Conservation (phyloP, 805 yeast species). For the Wickerhamiella slavikovae region DNA sequence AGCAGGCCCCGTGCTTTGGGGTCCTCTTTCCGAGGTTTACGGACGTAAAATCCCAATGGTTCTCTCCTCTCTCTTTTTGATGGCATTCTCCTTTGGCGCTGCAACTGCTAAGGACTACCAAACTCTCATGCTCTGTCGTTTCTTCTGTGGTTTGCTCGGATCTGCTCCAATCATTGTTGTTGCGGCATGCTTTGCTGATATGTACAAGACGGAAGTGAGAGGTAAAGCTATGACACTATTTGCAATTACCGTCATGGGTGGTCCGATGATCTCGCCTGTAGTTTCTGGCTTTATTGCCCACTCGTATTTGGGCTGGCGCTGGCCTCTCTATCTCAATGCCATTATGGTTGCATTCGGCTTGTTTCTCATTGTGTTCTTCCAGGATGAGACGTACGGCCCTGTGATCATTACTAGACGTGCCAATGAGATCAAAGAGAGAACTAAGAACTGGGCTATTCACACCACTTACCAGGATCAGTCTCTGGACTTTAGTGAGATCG, state of each 20-base stretch:
- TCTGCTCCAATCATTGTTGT: slow-evolving; percentile 73
- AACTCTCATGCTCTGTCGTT: slow-evolving; percentile 48
- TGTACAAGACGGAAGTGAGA: slow-evolving; percentile 42
- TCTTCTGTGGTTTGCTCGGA: slow-evolving; percentile 64
- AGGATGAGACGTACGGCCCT: slow-evolving; percentile 56
- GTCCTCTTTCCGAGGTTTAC: slow-evolving; percentile 62
- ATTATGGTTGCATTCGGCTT: slow-evolving; percentile 30
- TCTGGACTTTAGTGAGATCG: slow-evolving; percentile 21
- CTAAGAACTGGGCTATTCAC: slow-evolving; percentile 67
- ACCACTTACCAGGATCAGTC: slow-evolving; percentile 33
- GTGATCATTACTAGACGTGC: slow-evolving; percentile 45
- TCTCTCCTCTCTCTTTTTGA: slow-evolving; percentile 33
- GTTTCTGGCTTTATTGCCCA: slow-evolving; percentile 47
- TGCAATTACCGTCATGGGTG: slow-evolving; percentile 50
- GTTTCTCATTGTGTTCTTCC: slow-evolving; percentile 23
- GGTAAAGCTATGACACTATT: slow-evolving; percentile 62
- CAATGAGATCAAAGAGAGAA: slow-evolving; percentile 33
- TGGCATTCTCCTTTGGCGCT: slow-evolving; percentile 44
- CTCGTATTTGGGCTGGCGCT: slow-evolving; percentile 58
- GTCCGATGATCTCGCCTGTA: slow-evolving; percentile 72
- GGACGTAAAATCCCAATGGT: slow-evolving; percentile 49
- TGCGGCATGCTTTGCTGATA: slow-evolving; percentile 74
- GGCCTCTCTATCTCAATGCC: slow-evolving; percentile 57
- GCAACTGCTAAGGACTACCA: slow-evolving; percentile 68
- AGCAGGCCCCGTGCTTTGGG: slow-evolving; percentile 79